Evolutionary conservation across 2,329 filamentous ascomycete genomes (phyloP).

Genomic region (Colletotrichum australisinense): DNA sequence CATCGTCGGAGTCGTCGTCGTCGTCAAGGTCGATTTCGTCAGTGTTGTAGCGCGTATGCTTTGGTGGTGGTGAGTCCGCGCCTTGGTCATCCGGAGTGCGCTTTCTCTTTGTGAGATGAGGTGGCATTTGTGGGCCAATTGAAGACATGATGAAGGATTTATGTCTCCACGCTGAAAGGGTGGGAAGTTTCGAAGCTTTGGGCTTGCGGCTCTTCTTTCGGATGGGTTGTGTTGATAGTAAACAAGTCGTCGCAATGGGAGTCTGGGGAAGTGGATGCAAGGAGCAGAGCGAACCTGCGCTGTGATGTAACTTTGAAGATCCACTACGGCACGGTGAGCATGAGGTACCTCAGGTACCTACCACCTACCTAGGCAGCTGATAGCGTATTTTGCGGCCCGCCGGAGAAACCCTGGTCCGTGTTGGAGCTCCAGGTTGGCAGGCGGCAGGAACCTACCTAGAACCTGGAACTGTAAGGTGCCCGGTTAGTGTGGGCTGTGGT

Average conservation of each 20-base stretch:
- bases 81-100: constrained; percentile 59
- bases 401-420: constrained; percentile 33
- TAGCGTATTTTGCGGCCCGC: neutral
- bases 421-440: neutral
- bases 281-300: constrained; percentile 11
- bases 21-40: constrained; percentile 60
- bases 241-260: neutral
- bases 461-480: constrained; percentile 30
- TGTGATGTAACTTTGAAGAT: constrained; percentile 5
- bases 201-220: neutral
- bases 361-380: neutral
- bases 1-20: constrained; percentile 51
- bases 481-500: constrained; percentile 22
- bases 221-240: neutral
- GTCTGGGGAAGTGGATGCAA: constrained; percentile 11
- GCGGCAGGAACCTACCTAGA: constrained; percentile 34
- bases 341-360: neutral
- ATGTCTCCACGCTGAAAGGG: too few species aligned
- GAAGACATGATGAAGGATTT: constrained; percentile 67
- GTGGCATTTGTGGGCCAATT: constrained; percentile 77
- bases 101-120: constrained; percentile 74
- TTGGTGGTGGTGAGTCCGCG: constrained; percentile 55
- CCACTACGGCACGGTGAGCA: neutral
- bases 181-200: neutral
- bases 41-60: constrained; percentile 64